These are phyloP conservation scores for Diaporthe helianthi DNA, from an alignment of 2,329 filamentous ascomycete genomes.

Conservation along the genomic window DNA sequence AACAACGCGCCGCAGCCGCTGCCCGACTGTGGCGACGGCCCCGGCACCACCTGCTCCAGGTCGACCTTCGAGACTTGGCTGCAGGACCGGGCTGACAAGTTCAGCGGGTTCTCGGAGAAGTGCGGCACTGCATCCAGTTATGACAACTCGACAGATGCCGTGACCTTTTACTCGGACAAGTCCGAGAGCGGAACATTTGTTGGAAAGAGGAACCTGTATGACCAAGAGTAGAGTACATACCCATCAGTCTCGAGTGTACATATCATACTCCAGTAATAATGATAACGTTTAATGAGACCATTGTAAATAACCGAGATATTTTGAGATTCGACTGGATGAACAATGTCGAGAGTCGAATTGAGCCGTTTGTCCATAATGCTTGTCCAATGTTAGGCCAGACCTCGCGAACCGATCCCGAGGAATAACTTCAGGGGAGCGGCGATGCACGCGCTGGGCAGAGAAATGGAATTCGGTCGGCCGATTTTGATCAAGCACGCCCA, in stretches of 20 bases:
- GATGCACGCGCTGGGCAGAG: too few species aligned
- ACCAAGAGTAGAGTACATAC: constrained; percentile 21
- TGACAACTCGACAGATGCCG: constrained; percentile 45
- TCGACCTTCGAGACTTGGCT: constrained; percentile 49
- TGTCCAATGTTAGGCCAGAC: too few species aligned
- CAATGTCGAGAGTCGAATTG: too few species aligned
- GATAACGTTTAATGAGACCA: constrained; percentile 2
- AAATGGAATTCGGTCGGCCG: neutral
- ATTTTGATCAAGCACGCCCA: neutral
- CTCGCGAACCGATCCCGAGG: too few species aligned
- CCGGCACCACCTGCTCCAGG: constrained; percentile 52
- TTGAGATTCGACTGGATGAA: neutral
- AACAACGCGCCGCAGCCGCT: constrained; percentile 53
- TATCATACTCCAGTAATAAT: neutral
- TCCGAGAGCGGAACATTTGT: constrained; percentile 41
- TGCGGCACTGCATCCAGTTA: constrained; percentile 45
- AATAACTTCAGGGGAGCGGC: neutral
- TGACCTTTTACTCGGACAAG: constrained; percentile 44
- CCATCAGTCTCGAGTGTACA: neutral
- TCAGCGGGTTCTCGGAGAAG: constrained; percentile 49
- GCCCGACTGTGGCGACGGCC: constrained; percentile 51
- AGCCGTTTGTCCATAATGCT: too few species aligned
- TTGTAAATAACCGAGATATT: too few species aligned
- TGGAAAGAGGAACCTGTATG: constrained; percentile 38
- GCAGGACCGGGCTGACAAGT: constrained; percentile 46